phyloP scores from a whole-genome alignment of 192 early-diverging fungal species.

The Entomortierella parvispora region DNA sequence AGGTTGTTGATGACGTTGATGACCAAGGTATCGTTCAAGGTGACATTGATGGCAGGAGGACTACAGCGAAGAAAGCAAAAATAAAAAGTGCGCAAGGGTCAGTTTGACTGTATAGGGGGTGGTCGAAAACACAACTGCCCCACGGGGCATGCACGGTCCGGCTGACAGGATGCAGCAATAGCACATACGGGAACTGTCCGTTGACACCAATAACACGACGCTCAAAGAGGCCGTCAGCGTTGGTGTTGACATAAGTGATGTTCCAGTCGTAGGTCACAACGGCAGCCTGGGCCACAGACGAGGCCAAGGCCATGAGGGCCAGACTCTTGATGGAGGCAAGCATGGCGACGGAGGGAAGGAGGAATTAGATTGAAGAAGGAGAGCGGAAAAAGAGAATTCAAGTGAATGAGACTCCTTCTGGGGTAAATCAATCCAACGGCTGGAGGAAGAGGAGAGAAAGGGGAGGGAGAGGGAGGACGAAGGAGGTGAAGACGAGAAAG shows the following conservation, averaged over 20 bases:
- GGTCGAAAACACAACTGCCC: too few relatives aligned
- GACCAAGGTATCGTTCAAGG: constrained; percentile 66
- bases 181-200: constrained; percentile 71
- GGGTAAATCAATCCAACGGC: constrained; percentile 10
- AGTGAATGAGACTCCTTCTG: constrained; percentile 9
- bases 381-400: constrained; percentile 6
- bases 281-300: constrained; percentile 56
- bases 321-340: constrained; percentile 49
- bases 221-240: constrained; percentile 72
- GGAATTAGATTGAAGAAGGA: background rate
- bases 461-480: constrained; percentile 14
- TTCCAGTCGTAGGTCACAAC: constrained; percentile 77
- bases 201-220: constrained; percentile 77
- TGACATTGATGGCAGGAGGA: constrained; percentile 43
- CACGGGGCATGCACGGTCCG: too few relatives aligned
- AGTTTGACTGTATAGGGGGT: too few relatives aligned
- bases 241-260: constrained; percentile 70
- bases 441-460: constrained; percentile 2
- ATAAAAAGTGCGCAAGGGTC: too few relatives aligned
- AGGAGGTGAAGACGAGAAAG: constrained; percentile 28
- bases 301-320: constrained; percentile 45
- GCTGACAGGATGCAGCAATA: too few relatives aligned
- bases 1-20: constrained; percentile 50
- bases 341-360: constrained; percentile 15
- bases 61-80: constrained; percentile 9